phyloP scores from a whole-genome alignment of 2,329 filamentous ascomycete genomes.

The Ophioceras dolichostomum region DNA sequence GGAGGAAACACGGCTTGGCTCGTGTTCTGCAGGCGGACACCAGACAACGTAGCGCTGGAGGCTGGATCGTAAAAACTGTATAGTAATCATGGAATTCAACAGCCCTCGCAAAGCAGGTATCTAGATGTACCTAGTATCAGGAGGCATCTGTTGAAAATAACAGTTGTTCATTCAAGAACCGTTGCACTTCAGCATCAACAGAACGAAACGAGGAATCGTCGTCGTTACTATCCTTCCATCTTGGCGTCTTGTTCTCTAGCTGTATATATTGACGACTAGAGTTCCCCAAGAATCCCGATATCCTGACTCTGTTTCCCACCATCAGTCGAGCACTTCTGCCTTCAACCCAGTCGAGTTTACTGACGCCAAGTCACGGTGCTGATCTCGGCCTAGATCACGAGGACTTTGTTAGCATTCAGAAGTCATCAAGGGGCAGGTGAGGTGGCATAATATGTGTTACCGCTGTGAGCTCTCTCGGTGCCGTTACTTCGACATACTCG shows the following conservation, averaged over 20 bases:
- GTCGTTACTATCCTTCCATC: not conserved
- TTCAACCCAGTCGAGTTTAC: not conserved
- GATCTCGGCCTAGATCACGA: not conserved
- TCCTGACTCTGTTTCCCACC: no score
- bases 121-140: no score
- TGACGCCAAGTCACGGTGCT: not conserved
- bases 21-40: no score
- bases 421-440: not conserved
- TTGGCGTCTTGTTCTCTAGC: no score
- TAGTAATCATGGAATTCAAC: not conserved
- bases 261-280: no score
- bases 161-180: not conserved
- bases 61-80: no score
- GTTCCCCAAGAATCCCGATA: no score
- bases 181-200: not conserved
- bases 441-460: not conserved
- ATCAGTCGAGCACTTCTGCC: no score
- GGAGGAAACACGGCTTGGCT: no score
- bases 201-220: not conserved
- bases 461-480: not conserved
- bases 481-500: not conserved
- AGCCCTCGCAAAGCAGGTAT: not conserved
- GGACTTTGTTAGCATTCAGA: not conserved
- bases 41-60: no score
- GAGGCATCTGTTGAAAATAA: not conserved